Evolutionary conservation across 371 early-diverging fungal genomes (phyloP).

Genomic region (Rhizomucor miehei): DNA sequence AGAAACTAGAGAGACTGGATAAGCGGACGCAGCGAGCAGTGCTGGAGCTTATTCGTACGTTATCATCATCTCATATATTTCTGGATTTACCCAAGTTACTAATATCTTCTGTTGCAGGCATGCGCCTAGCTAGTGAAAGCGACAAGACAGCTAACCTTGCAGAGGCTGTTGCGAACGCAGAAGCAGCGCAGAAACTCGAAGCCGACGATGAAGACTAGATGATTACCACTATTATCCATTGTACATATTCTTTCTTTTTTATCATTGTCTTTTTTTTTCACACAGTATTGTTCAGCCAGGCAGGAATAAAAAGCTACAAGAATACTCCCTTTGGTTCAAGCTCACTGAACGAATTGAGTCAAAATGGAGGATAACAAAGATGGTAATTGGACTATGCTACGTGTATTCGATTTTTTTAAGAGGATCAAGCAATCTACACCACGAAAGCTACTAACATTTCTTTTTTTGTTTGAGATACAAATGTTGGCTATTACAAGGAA

Average conservation of each 20-base stretch:
- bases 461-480: too few species aligned
- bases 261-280: too few species aligned
- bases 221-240: not conserved
- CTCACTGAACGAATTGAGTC: too few species aligned
- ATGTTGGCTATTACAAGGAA: too few species aligned
- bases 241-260: not conserved
- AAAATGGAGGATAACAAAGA: too few species aligned
- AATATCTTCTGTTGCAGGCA: slow-evolving; percentile 8
- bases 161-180: slow-evolving; percentile 40
- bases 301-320: too few species aligned
- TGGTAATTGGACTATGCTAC: too few species aligned
- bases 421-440: too few species aligned
- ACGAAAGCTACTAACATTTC: too few species aligned
- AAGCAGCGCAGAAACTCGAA: slow-evolving; percentile 33
- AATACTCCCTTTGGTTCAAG: too few species aligned
- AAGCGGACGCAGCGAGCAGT: slow-evolving; percentile 69
- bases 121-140: slow-evolving; percentile 15
- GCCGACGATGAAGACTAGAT: slow-evolving; percentile 14
- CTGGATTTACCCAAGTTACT: not conserved
- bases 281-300: too few species aligned
- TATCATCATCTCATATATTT: not conserved
- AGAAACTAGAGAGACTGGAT: slow-evolving; percentile 70
- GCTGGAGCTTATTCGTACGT: slow-evolving; percentile 71
- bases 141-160: slow-evolving; percentile 31
- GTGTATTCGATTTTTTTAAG: too few species aligned